Evolutionary conservation across 371 early-diverging fungal genomes (phyloP), one percentile per base, ranked within the genome.

Genomic region (Smittium mucronatum): DNA sequence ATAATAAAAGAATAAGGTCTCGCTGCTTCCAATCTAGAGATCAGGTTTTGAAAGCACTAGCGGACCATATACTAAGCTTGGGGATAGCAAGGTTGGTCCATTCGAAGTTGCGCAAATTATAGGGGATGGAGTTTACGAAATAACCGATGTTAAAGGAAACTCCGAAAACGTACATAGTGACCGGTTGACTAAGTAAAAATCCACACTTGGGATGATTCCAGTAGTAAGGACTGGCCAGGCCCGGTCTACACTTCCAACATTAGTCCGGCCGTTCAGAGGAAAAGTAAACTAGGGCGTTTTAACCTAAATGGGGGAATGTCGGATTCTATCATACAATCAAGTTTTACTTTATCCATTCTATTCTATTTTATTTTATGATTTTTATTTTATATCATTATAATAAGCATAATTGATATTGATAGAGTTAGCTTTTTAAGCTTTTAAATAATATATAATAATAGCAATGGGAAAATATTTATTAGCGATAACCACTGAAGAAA

Each of bases 131-230:
- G 36, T 36, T 5, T 65, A 65, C 36, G 65, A 34, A 33, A 65
- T 65, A 28, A 31, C 65, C 29, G 65, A 65, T 33, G 8, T 15
- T 32, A 25, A 28, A 31, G 65, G 65, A 8, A 65, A 65, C 34
- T 25, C 34, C n/a, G 65, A 65, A 26, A n/a, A 34, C 32, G 65
- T 65, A 32, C 65, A 65, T 33, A 36, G 65, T n/a, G 65, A 65
- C n/a, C 65, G n/a, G n/a, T n/a, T 65, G 5, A 65, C 32, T 26
- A n/a, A 33, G 11, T 65, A 65, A 17, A 2, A 5, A n/a, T n/a
- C 32, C 17, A 15, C 32, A n/a, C 21, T 17, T 15, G 28, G 36
- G n/a, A 65, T 65, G 65, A 33, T 65, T 32, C 65, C 65, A 31
- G 34, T 25, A n/a, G 21, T 65, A 65, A 31, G 47, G 21, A 47